Percentiles rank a stretch among this genome's conserved stretches.
These are phyloP conservation scores for Polysphondylium violaceum DNA, from an alignment of 78 protist genomes.

Conservation along the genomic window DNA sequence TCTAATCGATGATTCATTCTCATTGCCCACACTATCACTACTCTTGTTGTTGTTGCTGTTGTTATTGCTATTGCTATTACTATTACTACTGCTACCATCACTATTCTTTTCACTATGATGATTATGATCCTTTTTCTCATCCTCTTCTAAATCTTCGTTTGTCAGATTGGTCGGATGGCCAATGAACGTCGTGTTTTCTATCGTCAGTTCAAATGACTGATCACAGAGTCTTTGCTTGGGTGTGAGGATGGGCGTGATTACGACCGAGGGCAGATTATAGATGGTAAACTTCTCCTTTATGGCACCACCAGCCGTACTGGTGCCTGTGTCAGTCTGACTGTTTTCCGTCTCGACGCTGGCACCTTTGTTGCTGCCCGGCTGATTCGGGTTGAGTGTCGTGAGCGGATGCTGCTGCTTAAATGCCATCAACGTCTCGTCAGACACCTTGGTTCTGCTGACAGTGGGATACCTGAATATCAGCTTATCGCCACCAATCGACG, in stretches of 20 bases:
- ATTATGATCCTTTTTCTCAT: neutral
- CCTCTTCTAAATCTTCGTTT: slow-evolving; percentile 32
- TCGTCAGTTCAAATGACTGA: slow-evolving; percentile 61
- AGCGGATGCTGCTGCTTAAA: slow-evolving; percentile 69
- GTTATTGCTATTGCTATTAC: neutral
- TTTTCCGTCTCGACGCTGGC: neutral
- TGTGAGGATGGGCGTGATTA: slow-evolving; percentile 65
- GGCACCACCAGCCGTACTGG: neutral
- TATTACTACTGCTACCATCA: neutral
- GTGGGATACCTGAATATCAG: slow-evolving; percentile 75
- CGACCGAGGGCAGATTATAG: slow-evolving; percentile 78
- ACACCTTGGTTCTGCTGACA: slow-evolving; percentile 72
- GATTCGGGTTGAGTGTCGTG: slow-evolving; percentile 27
- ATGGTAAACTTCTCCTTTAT: slow-evolving; percentile 19
- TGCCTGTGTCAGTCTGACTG: neutral
- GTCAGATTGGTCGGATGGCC: slow-evolving; percentile 66
- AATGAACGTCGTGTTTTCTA: slow-evolving; percentile 59
- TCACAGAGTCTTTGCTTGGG: slow-evolving; percentile 79
- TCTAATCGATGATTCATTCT: neutral
- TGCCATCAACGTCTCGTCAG: slow-evolving; percentile 77
- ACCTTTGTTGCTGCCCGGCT: slow-evolving; percentile 5
- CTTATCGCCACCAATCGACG: slow-evolving; percentile 81
- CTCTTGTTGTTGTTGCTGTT: neutral
- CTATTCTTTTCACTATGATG: neutral
- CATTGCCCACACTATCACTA: neutral